These are phyloP conservation scores for Didymella segeticola DNA, from an alignment of 2,329 filamentous ascomycete genomes.

Conservation along the genomic window DNA sequence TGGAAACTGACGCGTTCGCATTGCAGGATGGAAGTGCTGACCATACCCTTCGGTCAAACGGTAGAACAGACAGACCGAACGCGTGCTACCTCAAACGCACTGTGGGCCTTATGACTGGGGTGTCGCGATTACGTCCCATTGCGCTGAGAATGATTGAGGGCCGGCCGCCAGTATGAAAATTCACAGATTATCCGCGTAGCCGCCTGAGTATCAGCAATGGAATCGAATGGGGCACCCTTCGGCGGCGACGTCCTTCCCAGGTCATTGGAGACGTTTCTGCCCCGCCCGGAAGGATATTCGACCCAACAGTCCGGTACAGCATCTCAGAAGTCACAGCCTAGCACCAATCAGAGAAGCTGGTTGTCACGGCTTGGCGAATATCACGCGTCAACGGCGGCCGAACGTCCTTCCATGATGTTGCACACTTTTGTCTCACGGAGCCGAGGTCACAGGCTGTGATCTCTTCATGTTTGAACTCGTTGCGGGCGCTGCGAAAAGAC, in stretches of 20 bases:
- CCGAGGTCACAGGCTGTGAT: conserved; percentile 8
- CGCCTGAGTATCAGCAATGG: background rate
- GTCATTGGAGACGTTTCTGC: conserved; percentile 1
- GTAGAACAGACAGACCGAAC: background rate
- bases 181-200: background rate
- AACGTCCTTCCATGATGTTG: conserved; percentile 2
- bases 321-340: conserved; percentile 5
- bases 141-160: background rate
- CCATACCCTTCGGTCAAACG: background rate
- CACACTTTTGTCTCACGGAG: conserved; percentile 5
- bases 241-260: background rate
- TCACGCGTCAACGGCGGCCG: conserved; percentile 8
- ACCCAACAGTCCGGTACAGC: conserved; percentile 6
- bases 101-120: background rate
- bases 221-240: background rate
- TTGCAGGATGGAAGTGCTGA: background rate
- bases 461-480: conserved; percentile 1
- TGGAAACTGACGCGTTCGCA: background rate
- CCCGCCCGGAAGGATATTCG: background rate
- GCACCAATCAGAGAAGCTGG: conserved; percentile 13
- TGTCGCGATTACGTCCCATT: background rate
- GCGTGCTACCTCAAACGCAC: background rate
- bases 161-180: background rate
- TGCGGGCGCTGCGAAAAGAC: background rate
- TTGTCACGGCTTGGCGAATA: conserved; percentile 8